Evolutionary conservation across 495 filamentous ascomycete species (phyloP).

Genomic region (Tuber brumale): DNA sequence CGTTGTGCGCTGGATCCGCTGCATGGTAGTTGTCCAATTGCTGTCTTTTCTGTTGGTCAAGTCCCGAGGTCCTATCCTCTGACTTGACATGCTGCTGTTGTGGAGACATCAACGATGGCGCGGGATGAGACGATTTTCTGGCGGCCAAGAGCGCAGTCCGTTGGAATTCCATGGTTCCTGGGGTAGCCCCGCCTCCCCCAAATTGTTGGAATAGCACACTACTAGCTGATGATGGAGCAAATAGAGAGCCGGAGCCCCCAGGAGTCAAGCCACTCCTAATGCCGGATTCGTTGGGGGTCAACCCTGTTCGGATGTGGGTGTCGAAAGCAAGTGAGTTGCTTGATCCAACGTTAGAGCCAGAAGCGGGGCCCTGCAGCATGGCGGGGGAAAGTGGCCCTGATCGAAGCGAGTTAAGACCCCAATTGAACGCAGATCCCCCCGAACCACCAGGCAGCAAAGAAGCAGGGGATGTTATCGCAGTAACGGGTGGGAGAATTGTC

Average conservation of each 20-base stretch:
- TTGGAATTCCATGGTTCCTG: conserved; percentile 87
- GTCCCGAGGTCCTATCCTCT: conserved; percentile 59
- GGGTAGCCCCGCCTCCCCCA: conserved; percentile 75
- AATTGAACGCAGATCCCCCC: conserved; percentile 58
- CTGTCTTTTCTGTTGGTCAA: conserved; percentile 42
- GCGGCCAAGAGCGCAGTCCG: conserved; percentile 78
- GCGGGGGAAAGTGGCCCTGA: conserved; percentile 93
- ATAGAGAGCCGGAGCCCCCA: conserved; percentile 95
- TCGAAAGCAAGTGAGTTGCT: conserved; percentile 50
- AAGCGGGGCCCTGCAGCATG: conserved; percentile 84
- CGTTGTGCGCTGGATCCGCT: conserved; percentile 61
- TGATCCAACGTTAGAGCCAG: conserved; percentile 63
- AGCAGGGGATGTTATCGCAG: conserved; percentile 84
- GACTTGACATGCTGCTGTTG: conserved; percentile 45
- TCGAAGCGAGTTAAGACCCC: conserved; percentile 75
- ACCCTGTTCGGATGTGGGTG: conserved; percentile 70
- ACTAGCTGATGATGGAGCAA: conserved; percentile 82
- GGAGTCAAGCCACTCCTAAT: conserved; percentile 87
- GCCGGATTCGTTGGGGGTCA: conserved; percentile 96
- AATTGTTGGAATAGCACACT: conserved; percentile 72
- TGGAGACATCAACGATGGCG: conserved; percentile 49
- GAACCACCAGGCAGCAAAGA: conserved; percentile 64
- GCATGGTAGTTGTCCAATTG: conserved; percentile 35
- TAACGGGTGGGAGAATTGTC: conserved; percentile 83
- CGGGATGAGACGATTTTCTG: conserved; percentile 50